Evolutionary conservation across 345 rosid species (phyloP), one percentile per base, ranked within the genome.

Genomic region (Laguncularia racemosa): DNA sequence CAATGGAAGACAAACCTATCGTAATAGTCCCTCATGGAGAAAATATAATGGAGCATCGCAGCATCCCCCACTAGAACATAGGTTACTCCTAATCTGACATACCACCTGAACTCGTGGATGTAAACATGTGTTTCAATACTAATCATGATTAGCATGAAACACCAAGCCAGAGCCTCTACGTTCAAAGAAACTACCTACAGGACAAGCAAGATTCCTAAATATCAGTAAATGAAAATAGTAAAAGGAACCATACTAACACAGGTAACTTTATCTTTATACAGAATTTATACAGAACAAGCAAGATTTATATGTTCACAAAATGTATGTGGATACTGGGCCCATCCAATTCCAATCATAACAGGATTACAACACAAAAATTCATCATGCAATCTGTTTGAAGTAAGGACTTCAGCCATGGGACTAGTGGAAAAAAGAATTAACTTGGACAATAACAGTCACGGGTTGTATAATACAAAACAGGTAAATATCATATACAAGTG

Each of bases 61-160:
- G 82, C 86, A 73, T 89, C 85, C 46, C 88, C 96, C 18, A 87
- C 89, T 76, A 93, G 74, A 69, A 84, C 88, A 73, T 89, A 93
- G 53, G 85, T 52, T 20, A 89, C 73, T 16, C 86, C 96, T 56
- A 93, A 93, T 52, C 95, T 77, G 43, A 93, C 88, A 70, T 80
- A 85, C 97, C 96, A 87, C 19, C 95, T 81, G 59, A 89, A 78
- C 66, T 89, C 88, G 16, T 71, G 68, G 60, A 86, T 70, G 63
- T 93, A 93, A 60, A 73, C 49, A 54, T 69, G 84, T 59, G 81
- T 82, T 74, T 93, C 99, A 2, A 93, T 43, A 16, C 64, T 77
- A 50, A 82, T 71, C 91, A 87, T 68, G 57, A 78, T 64, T 64
- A 93, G 68, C 86, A 93, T 72, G 55, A 77, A 83, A 78, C 84